phyloP scores from a whole-genome alignment of 2,329 filamentous ascomycete genomes.

The Talaromyces funiculosus region DNA sequence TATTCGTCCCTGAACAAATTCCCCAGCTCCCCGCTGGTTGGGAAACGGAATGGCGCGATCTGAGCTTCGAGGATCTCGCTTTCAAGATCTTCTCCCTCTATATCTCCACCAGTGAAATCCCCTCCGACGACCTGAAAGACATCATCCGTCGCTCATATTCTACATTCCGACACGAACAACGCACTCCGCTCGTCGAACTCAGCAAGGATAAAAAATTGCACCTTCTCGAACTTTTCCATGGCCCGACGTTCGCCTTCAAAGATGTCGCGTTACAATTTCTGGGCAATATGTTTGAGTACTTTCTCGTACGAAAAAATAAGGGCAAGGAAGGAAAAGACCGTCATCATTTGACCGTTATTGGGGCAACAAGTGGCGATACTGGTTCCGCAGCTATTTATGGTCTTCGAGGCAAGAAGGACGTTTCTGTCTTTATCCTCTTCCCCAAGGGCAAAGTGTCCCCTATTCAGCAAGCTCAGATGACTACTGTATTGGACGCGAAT shows the following conservation, averaged over 20 bases:
- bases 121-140: constrained; percentile 67
- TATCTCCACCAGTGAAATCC: constrained; percentile 78
- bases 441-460: constrained; percentile 86
- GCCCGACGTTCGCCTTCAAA: constrained; percentile 92
- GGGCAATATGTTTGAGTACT: constrained; percentile 71
- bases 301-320: constrained; percentile 41
- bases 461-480: constrained; percentile 96
- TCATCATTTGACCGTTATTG: constrained; percentile 79
- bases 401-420: constrained; percentile 89
- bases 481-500: constrained; percentile 81
- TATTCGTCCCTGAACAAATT: constrained; percentile 82
- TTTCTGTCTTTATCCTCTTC: constrained; percentile 90
- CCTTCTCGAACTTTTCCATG: constrained; percentile 91
- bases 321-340: constrained; percentile 49
- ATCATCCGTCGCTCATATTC: constrained; percentile 83
- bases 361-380: constrained; percentile 79
- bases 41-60: constrained; percentile 58
- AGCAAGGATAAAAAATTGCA: constrained; percentile 67
- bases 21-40: constrained; percentile 38
- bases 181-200: constrained; percentile 74
- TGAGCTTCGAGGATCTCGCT: constrained; percentile 75
- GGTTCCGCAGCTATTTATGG: constrained; percentile 96
- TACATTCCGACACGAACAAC: constrained; percentile 74
- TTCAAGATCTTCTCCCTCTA: constrained; percentile 82
- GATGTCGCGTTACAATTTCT: constrained; percentile 74